A percentile compares a stretch with the other conserved stretches of the same genome.
phyloP scores from a whole-genome alignment of 768 basidiomycete species.

The Suillus hirtellus region DNA sequence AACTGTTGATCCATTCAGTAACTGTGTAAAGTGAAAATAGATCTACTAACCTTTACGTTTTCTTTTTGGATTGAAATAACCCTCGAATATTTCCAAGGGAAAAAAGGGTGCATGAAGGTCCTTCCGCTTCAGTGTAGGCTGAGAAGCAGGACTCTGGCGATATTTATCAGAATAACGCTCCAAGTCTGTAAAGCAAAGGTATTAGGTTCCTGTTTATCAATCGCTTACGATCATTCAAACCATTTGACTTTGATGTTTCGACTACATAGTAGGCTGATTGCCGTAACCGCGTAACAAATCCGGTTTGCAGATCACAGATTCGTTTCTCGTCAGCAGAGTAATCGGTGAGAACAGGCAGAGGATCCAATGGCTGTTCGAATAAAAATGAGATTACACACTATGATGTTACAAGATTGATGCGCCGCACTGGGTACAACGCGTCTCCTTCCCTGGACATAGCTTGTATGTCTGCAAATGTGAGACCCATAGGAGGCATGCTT shows the following conservation, averaged over 20 bases:
- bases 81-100: slow-evolving; percentile 72
- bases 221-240: slow-evolving; percentile 27
- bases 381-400: slow-evolving; percentile 23
- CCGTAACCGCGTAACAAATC: slow-evolving; percentile 62
- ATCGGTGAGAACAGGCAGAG: slow-evolving; percentile 68
- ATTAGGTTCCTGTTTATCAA: not conserved
- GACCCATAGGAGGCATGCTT: slow-evolving; percentile 68
- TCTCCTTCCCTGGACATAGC: slow-evolving; percentile 74
- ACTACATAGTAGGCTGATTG: slow-evolving; percentile 75
- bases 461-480: slow-evolving; percentile 79
- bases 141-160: slow-evolving; percentile 56
- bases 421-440: slow-evolving; percentile 78
- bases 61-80: slow-evolving; percentile 75
- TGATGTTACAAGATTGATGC: slow-evolving; percentile 21
- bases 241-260: slow-evolving; percentile 67
- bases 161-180: slow-evolving; percentile 87
- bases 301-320: slow-evolving; percentile 66
- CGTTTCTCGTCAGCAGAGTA: slow-evolving; percentile 64
- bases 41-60: slow-evolving; percentile 50
- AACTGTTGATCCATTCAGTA: slow-evolving; percentile 10
- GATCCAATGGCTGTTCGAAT: slow-evolving; percentile 54
- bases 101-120: slow-evolving; percentile 79
- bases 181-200: slow-evolving; percentile 47
- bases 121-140: slow-evolving; percentile 67
- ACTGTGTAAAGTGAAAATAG: not conserved